Evolutionary conservation across 768 basidiomycete species (phyloP).

Genomic region (Symmetrospora coprosmae): DNA sequence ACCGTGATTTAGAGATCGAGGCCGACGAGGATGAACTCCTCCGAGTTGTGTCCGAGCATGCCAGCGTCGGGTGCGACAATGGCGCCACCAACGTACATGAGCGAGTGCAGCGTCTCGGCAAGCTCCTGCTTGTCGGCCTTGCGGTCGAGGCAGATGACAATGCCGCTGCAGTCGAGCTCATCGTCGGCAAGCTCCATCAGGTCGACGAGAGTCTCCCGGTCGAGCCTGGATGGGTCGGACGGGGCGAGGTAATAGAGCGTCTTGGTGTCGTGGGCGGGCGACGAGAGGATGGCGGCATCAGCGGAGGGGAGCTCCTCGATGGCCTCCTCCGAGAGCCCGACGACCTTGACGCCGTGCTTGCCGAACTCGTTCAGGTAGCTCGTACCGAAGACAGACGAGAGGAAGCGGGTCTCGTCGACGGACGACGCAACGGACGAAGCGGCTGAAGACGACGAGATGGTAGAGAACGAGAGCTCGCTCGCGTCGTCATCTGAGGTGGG

Average conservation of each 20-base stretch:
- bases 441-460: slow-evolving; percentile 1
- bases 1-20: slow-evolving; percentile 51
- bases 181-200: slow-evolving; percentile 79
- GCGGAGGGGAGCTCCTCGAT: not conserved
- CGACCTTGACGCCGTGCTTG: slow-evolving; percentile 48
- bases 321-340: not conserved
- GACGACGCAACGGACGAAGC: slow-evolving; percentile 1
- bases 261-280: slow-evolving; percentile 44
- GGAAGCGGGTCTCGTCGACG: not conserved
- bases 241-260: slow-evolving; percentile 74
- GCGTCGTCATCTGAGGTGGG: slow-evolving; percentile 13
- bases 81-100: slow-evolving; percentile 82
- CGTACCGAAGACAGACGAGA: not conserved
- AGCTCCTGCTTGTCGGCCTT: slow-evolving; percentile 39
- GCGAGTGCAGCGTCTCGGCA: slow-evolving; percentile 61
- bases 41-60: slow-evolving; percentile 53
- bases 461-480: slow-evolving; percentile 9
- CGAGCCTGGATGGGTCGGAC: slow-evolving; percentile 7
- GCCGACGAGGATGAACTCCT: slow-evolving; percentile 65
- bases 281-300: slow-evolving; percentile 51
- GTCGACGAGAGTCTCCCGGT: slow-evolving; percentile 66
- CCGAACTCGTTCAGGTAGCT: slow-evolving; percentile 64
- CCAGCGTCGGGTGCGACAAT: slow-evolving; percentile 60
- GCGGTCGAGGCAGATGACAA: slow-evolving; percentile 67
- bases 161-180: slow-evolving; percentile 57